These are phyloP conservation scores for Microbotryomycetes sp. DNA, from an alignment of 1,284 basidiomycete genomes.

Conservation along the genomic window DNA sequence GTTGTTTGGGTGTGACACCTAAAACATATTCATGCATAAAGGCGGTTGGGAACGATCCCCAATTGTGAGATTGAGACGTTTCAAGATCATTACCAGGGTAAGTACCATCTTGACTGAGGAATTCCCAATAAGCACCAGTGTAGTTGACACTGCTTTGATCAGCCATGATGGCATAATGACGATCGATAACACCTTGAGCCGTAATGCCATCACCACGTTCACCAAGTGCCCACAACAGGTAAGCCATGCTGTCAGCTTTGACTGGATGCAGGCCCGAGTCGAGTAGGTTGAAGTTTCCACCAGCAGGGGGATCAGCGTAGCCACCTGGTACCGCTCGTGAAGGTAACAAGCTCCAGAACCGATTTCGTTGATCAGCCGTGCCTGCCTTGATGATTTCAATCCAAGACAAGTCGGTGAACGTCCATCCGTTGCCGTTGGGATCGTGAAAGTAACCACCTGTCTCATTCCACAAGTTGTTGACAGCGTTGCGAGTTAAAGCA, in stretches of 20 bases:
- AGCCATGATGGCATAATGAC: background rate
- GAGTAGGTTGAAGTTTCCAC: background rate
- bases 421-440: background rate
- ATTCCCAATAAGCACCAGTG: background rate
- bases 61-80: background rate
- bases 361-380: background rate
- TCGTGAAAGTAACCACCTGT: conserved; percentile 4
- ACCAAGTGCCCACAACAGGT: background rate
- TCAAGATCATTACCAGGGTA: background rate
- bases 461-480: conserved; percentile 10
- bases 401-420: background rate
- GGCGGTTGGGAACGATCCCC: background rate
- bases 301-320: background rate
- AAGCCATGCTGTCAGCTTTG: background rate
- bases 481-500: background rate
- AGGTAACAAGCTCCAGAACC: background rate
- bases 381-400: background rate
- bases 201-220: background rate
- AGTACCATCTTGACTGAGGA: background rate
- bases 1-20: background rate
- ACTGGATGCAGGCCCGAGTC: background rate
- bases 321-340: background rate
- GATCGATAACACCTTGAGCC: background rate
- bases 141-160: background rate
- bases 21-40: background rate